Conservation (phyloP, 495 filamentous ascomycete species). For the Cryomyces antarcticus region DNA sequence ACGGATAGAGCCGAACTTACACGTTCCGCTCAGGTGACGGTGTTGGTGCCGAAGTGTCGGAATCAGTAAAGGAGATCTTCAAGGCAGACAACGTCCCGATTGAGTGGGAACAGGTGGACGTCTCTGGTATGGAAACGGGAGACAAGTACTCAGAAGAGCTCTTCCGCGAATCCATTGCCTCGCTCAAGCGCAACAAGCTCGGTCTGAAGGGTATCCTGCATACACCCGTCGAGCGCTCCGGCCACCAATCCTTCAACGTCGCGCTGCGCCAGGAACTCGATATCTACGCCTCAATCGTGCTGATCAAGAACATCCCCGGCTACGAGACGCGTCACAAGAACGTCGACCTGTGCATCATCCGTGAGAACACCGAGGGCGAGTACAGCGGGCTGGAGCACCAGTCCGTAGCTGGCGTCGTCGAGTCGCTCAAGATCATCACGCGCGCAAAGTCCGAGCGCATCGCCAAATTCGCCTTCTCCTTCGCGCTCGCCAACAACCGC, state of each 20-base stretch:
- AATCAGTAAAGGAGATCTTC: constrained; percentile 96
- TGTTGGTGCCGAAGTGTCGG: constrained; percentile 93
- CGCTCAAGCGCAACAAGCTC: constrained; percentile 92
- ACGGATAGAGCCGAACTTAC: constrained; percentile 5
- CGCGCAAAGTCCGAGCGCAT: constrained; percentile 97
- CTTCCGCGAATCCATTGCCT: constrained; percentile 85
- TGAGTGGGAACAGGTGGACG: constrained; percentile 96
- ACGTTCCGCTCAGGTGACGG: constrained; percentile 51
- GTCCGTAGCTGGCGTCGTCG: constrained; percentile 87
- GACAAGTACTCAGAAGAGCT: constrained; percentile 81
- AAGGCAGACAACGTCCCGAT: constrained; percentile 98
- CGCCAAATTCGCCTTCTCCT: constrained; percentile 93
- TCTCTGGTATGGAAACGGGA: constrained; percentile 75
- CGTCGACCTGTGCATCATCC: constrained; percentile 96
- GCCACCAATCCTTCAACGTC: constrained; percentile 98
- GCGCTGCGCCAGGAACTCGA: constrained; percentile 96
- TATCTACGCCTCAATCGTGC: constrained; percentile 94
- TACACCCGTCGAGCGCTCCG: constrained; percentile 89
- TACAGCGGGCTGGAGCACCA: constrained; percentile 98
- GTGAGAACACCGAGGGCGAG: constrained; percentile 99
- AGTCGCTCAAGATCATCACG: constrained; percentile 99
- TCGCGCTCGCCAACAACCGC: constrained; percentile 92
- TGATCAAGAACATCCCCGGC: constrained; percentile 98
- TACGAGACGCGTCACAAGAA: constrained; percentile 92
- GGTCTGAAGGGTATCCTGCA: constrained; percentile 93